Evolutionary conservation across 2,329 filamentous ascomycete species (phyloP).

Genomic region (Paecilomyces fulvus): DNA sequence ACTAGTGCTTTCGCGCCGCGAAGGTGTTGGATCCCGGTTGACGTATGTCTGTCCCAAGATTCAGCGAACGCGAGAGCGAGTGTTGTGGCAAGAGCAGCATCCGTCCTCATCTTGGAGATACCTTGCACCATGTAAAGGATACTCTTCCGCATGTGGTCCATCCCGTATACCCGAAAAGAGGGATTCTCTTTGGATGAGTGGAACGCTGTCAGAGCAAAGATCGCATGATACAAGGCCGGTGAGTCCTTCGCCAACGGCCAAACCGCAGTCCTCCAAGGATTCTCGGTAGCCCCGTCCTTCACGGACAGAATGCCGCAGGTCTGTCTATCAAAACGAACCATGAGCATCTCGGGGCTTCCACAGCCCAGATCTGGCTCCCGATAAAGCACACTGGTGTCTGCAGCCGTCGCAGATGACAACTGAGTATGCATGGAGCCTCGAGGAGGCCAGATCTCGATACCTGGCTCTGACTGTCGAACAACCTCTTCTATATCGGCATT

Average conservation of each 20-base stretch:
- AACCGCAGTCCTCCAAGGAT: constrained; percentile 63
- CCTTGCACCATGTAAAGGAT: constrained; percentile 51
- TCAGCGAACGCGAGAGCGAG: constrained; percentile 61
- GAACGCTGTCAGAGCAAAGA: constrained; percentile 61
- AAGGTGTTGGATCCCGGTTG: constrained; percentile 61
- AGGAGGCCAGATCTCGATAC: constrained; percentile 28
- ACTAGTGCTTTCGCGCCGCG: constrained; percentile 59
- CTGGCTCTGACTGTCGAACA: constrained; percentile 30
- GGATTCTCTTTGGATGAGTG: constrained; percentile 54
- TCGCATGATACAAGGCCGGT: constrained; percentile 59
- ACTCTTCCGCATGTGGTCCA: constrained; percentile 60
- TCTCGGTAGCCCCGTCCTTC: constrained; percentile 60
- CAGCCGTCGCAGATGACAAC: constrained; percentile 24
- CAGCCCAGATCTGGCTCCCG: constrained; percentile 41
- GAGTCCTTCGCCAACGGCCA: constrained; percentile 59
- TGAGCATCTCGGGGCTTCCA: constrained; percentile 53
- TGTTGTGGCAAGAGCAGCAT: constrained; percentile 62
- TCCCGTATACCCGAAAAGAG: constrained; percentile 51
- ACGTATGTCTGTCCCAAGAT: constrained; percentile 62
- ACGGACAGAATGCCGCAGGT: constrained; percentile 64
- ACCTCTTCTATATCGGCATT: constrained; percentile 50
- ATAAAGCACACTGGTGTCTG: constrained; percentile 26
- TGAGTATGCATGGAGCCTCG: constrained; percentile 27
- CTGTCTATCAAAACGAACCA: constrained; percentile 54
- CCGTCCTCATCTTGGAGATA: constrained; percentile 55